Evolutionary conservation across 1,139 yeast genomes (phyloP), one percentile per base, ranked within the genome.

Genomic region (Lodderomyces orthopsilosis): DNA sequence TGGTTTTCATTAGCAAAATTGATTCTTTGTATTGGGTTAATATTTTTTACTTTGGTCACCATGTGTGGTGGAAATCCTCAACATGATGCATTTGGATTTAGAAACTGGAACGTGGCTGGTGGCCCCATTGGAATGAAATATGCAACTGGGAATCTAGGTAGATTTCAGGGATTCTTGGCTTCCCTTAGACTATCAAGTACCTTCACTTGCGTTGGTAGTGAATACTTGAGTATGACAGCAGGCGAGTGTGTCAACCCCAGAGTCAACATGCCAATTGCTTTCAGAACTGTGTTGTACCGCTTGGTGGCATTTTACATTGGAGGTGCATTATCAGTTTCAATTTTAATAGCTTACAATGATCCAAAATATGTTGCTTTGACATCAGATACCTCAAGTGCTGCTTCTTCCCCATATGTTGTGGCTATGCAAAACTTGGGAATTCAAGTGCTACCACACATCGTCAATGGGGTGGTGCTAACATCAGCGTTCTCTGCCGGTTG

Each of bases 51-150:
- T 0, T 79, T 87, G 49, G 58, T 87, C 48, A 81, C 90, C 12
- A 87, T 87, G 95, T 77, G 84, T 45, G 96, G 96, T 17, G 95
- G 94, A 17, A 86, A 86, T 59, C 90, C 90, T 4, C 53, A 70
- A 41, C 76, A 71, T 47, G 85, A 83, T 57, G 79, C 76, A 1
- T 81, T 76, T 59, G 90, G 90, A 0, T 84, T 84, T 62, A 68
- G 87, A 48, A 62, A 81, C 58, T 83, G 91, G 87, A 60, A 65
- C 37, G 70, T 61, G 24, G 61, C 59, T 10, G 75, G 75, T 9
- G 72, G 72, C 8, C 73, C 74, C 15, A 77, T 85, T 54, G 81
- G 79, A 33, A 77, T 74, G 50, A 79, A 74, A 53, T 63, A 70
- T 40, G 69, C 77, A 12, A 67, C 74, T 0, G 94, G 94, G 0